Percentiles rank a stretch among this genome's conserved stretches.
Evolutionary conservation across 352 stramenopile genomes (phyloP).

Genomic region (Phytophthora melonis): DNA sequence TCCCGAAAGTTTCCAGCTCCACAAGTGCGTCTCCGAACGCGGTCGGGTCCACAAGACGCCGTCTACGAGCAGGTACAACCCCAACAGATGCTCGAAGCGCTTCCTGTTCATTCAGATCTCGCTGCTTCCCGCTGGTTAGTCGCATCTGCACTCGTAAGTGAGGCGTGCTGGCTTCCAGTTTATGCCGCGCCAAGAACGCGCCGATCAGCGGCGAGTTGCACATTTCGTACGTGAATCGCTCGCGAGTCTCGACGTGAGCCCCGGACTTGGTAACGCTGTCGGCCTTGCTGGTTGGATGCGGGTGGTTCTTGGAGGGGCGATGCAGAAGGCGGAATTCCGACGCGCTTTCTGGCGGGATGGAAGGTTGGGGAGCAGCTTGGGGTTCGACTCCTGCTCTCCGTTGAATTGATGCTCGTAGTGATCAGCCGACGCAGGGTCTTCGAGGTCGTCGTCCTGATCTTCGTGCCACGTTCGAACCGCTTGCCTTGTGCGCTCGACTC

Average conservation of each 20-base stretch:
- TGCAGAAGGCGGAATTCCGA: slow-evolving; percentile 34
- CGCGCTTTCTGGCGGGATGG: slow-evolving; percentile 15
- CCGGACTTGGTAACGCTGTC: slow-evolving; percentile 1
- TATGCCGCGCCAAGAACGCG: slow-evolving; percentile 60
- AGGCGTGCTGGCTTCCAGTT: slow-evolving; percentile 57
- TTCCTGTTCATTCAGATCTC: slow-evolving; percentile 54
- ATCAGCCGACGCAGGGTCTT: slow-evolving; percentile 11
- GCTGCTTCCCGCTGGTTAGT: slow-evolving; percentile 60
- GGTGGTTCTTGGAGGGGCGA: slow-evolving; percentile 17
- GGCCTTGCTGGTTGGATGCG: not conserved
- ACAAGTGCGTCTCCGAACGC: slow-evolving; percentile 58
- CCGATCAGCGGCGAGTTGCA: slow-evolving; percentile 73
- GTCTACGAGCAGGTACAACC: slow-evolving; percentile 43
- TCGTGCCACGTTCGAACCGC: slow-evolving; percentile 62
- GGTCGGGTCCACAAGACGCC: slow-evolving; percentile 58
- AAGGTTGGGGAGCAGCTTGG: slow-evolving; percentile 21
- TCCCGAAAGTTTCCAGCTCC: slow-evolving; percentile 67
- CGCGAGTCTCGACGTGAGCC: slow-evolving; percentile 51
- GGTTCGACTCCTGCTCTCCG: slow-evolving; percentile 7
- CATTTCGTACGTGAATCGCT: slow-evolving; percentile 69
- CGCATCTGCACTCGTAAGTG: slow-evolving; percentile 65
- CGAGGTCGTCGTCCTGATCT: slow-evolving; percentile 30
- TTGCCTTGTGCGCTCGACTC: slow-evolving; percentile 67
- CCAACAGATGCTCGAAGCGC: slow-evolving; percentile 50
- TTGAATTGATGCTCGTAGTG: slow-evolving; percentile 4